Conservation (phyloP, 768 basidiomycete species). For the Rhodotorula toruloides region DNA sequence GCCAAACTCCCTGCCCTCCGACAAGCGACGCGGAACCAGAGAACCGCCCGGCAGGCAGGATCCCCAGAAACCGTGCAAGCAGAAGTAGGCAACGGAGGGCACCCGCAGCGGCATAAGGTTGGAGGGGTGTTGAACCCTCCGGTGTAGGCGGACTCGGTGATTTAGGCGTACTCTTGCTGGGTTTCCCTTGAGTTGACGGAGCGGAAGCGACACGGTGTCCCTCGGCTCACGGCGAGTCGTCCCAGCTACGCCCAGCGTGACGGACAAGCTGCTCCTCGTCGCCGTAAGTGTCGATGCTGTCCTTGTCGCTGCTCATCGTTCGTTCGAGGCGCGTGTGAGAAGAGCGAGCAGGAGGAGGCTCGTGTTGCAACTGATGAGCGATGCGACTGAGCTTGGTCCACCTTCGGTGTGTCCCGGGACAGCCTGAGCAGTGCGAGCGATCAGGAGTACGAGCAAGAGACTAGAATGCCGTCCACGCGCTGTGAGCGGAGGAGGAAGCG, state of each 20-base stretch:
- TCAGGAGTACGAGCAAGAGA: no score
- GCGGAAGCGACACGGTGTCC: neutral
- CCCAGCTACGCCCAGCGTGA: no score
- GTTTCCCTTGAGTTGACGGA: neutral
- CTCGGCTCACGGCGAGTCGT: no score
- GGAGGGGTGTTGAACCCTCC: neutral
- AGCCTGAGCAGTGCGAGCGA: no score
- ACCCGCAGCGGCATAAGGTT: neutral
- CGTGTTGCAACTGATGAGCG: no score
- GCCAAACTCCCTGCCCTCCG: constrained; percentile 12
- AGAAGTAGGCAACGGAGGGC: neutral
- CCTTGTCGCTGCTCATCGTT: constrained; percentile 17
- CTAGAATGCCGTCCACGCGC: no score
- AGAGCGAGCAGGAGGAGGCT: neutral
- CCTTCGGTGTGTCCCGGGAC: no score
- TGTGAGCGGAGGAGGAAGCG: no score
- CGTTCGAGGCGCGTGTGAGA: neutral
- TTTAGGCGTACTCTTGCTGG: neutral
- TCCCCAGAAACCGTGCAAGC: neutral
- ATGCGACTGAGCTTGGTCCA: no score
- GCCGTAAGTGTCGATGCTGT: constrained; percentile 27
- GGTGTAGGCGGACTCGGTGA: neutral
- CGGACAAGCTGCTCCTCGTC: constrained; percentile 37
- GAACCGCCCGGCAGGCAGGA: neutral
- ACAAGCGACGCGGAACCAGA: neutral